phyloP scores from a whole-genome alignment of 202 grass and related monocot species.

The Carex sylvatica region DNA sequence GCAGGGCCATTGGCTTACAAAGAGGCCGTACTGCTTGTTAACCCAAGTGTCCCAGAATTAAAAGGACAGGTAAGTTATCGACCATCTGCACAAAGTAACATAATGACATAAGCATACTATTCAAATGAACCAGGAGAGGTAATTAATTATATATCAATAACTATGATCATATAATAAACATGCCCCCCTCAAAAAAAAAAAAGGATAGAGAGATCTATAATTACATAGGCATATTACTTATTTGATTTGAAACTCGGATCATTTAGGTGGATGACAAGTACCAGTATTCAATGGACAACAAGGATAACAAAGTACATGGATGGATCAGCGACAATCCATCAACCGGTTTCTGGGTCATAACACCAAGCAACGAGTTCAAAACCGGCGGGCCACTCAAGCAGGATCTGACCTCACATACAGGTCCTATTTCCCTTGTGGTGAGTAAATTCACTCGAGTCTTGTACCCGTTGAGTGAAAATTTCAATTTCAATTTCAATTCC shows the following conservation, averaged over 20 bases:
- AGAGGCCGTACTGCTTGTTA: slow-evolving; percentile 53
- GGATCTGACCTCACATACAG: slow-evolving; percentile 77
- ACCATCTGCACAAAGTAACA: neutral
- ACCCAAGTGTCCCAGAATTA: slow-evolving; percentile 54
- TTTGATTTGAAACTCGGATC: neutral
- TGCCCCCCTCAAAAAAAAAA: neutral
- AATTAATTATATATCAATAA: neutral
- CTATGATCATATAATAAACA: neutral
- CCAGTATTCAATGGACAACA: slow-evolving; percentile 60
- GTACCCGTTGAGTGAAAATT: neutral
- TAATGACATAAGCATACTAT: neutral
- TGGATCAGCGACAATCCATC: slow-evolving; percentile 51
- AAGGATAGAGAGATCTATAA: neutral
- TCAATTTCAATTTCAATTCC: neutral
- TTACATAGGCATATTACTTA: neutral
- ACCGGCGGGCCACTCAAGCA: slow-evolving; percentile 60
- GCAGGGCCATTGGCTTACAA: slow-evolving; percentile 45
- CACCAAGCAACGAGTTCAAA: slow-evolving; percentile 73
- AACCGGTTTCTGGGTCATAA: slow-evolving; percentile 81
- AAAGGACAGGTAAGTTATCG: slow-evolving; percentile 48
- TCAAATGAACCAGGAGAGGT: slow-evolving; percentile 38
- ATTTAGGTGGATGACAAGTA: slow-evolving; percentile 88
- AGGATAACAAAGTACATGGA: slow-evolving; percentile 65
- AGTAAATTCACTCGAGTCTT: neutral
- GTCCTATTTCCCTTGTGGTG: slow-evolving; percentile 55